Evolutionary conservation across 768 basidiomycete genomes (phyloP), one percentile per base, ranked within the genome.

Genomic region (Bullera alba): DNA sequence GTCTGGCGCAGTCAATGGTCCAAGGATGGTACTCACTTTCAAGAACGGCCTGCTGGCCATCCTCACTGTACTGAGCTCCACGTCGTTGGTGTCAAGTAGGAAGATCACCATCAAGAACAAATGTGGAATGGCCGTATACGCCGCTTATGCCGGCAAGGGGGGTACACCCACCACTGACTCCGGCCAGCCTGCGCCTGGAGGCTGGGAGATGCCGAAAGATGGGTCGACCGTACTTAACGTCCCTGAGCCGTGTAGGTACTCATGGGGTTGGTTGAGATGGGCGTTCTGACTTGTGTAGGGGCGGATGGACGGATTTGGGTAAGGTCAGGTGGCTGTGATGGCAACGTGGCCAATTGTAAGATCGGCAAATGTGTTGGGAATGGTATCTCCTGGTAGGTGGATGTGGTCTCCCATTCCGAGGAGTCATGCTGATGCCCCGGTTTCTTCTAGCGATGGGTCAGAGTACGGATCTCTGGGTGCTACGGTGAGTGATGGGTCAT

Each of bases 241-340:
- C 4, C 54, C 58, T 14, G 54, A 60, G 6, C 19, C 28, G 15
- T 60, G 58, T 56, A 34, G 56, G 58, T 39, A 10, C 22, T 21
- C 10, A 14, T 42, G 4, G 6, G 36, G 6, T 7, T 25, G 46
- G 19, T 19, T 23, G 22, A 7, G 22, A 8, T 21, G 23, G 32
- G n/a, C 8, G 16, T 42, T 7, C 19, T 35, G 10, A 25, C 4
- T 4, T 32, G 5, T 14, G 25, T 38, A 60, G 59, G 55, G 55
- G 26, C 5, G 5, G 32, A 30, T 14, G 48, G 36, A 0, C 26
- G 58, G 10, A 27, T 63, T 42, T 63, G 61, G 61, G 50, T 53
- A 4, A 19, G 56, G 21, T 57, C 58, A 29, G 55, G 55, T 12
- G 56, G 48, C 8, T 63, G 61, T 48, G 32, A 47, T 6, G 27